These are phyloP conservation scores for Chaetomium fimeti DNA, from an alignment of 495 filamentous ascomycete genomes.

Conservation along the genomic window DNA sequence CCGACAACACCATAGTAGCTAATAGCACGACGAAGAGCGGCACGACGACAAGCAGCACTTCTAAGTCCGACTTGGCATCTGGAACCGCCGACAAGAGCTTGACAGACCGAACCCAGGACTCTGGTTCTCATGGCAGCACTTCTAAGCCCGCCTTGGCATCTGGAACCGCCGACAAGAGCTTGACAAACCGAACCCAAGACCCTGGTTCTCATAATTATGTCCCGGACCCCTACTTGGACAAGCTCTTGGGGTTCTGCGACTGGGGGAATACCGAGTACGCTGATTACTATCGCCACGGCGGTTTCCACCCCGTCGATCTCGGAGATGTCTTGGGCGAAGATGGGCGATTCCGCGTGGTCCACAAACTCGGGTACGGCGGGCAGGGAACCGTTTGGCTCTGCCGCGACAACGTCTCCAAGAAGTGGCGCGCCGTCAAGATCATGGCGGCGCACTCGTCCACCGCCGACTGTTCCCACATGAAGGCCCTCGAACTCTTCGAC, in stretches of 20 bases:
- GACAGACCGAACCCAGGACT: too few species aligned
- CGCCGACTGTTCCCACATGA: constrained; percentile 21
- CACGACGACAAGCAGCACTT: too few species aligned
- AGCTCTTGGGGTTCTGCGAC: background rate
- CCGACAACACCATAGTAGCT: too few species aligned
- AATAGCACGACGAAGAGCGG: too few species aligned
- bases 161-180: too few species aligned
- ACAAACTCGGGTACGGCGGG: constrained; percentile 56
- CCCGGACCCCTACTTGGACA: background rate
- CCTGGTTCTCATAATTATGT: background rate
- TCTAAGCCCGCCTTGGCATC: too few species aligned
- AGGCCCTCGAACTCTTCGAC: constrained; percentile 17
- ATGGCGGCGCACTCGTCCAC: constrained; percentile 22
- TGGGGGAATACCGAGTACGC: background rate
- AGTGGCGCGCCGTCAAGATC: constrained; percentile 35
- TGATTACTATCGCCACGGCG: constrained; percentile 29
- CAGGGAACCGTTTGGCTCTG: constrained; percentile 59
- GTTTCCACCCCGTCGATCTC: constrained; percentile 50
- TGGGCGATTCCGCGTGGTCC: constrained; percentile 46
- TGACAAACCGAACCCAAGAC: too few species aligned
- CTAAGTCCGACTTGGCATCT: too few species aligned
- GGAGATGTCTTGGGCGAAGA: constrained; percentile 42
- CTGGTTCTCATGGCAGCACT: too few species aligned
- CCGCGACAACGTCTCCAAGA: constrained; percentile 34
- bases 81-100: too few species aligned